Conservation (phyloP, 441 rosid genomes). For the Syzygium malaccense region DNA sequence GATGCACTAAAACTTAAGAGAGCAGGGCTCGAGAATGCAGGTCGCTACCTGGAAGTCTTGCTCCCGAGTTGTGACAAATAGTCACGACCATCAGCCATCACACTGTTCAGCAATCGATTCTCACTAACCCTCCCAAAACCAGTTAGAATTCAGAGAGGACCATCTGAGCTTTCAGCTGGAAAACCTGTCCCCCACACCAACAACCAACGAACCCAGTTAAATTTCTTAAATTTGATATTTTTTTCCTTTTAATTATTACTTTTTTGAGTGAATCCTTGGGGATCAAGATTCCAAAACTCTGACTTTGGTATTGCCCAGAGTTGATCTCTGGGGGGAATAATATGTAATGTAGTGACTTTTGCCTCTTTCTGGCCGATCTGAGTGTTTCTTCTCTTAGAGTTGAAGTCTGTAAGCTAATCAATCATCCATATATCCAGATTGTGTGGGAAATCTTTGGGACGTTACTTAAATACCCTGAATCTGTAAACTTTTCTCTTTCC, state of each 20-base stretch:
- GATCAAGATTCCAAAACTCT: not conserved
- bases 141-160: not conserved
- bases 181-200: not conserved
- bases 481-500: not conserved
- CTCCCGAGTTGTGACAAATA: not conserved
- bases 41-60: not conserved
- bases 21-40: not conserved
- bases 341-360: not conserved
- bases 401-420: not conserved
- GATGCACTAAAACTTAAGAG: not conserved
- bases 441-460: not conserved
- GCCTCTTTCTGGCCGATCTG: not conserved
- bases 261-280: not conserved
- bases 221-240: not conserved
- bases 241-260: not conserved
- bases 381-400: not conserved
- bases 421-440: not conserved
- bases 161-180: not conserved
- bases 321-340: not conserved
- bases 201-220: not conserved
- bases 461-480: not conserved
- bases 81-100: not conserved
- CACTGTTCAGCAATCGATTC: not conserved
- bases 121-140: not conserved
- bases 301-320: not conserved